phyloP scores from a whole-genome alignment of 768 basidiomycete species.

The Lentinula edodes region DNA sequence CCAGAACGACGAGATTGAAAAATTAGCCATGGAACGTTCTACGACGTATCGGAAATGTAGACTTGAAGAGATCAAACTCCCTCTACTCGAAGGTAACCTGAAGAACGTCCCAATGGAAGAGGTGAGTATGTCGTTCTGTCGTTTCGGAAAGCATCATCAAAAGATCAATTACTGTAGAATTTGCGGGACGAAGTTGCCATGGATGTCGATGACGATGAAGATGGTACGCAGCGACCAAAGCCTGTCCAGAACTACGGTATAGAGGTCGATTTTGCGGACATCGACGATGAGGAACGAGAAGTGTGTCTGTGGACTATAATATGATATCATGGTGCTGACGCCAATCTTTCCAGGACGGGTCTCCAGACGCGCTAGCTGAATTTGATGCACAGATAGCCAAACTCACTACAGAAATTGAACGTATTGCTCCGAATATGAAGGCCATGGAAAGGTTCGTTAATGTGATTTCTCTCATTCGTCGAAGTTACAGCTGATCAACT shows the following conservation, averaged over 20 bases:
- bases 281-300: constrained; percentile 72
- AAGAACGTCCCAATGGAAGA: constrained; percentile 94
- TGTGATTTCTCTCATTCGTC: background rate
- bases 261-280: constrained; percentile 74
- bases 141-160: background rate
- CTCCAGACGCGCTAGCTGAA: constrained; percentile 58
- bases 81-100: constrained; percentile 68
- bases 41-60: constrained; percentile 87
- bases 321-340: background rate
- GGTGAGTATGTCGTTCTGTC: constrained; percentile 34
- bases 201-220: constrained; percentile 78
- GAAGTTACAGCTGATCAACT: no score
- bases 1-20: constrained; percentile 89
- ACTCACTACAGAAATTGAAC: constrained; percentile 76
- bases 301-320: constrained; percentile 27
- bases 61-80: constrained; percentile 86
- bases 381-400: constrained; percentile 71
- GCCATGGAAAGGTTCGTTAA: constrained; percentile 76
- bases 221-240: constrained; percentile 69
- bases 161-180: constrained; percentile 38
- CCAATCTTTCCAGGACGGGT: constrained; percentile 41
- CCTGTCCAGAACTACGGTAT: constrained; percentile 80
- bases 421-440: constrained; percentile 96
- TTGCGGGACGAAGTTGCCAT: constrained; percentile 83
- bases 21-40: constrained; percentile 78